Evolutionary conservation across 2,329 filamentous ascomycete species (phyloP), one percentile per base, ranked within the genome.

Genomic region (Acrodontium crateriforme): DNA sequence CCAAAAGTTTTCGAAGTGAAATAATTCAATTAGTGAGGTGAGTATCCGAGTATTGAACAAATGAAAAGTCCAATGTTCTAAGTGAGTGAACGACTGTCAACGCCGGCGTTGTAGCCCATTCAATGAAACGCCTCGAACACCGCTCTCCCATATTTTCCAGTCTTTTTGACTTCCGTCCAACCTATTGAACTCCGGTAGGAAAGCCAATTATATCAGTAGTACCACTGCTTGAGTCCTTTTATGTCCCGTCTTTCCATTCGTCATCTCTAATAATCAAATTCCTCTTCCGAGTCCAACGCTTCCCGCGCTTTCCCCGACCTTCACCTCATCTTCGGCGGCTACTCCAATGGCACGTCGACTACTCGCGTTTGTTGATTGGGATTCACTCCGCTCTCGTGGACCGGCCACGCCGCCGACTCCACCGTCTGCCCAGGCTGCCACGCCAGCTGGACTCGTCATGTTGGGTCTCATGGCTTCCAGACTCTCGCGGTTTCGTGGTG

Each of bases 331-430:
- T 4, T 52, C 50, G 12, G 37, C 34, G 11, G 37, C 28, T 3
- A 34, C 37, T 7, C 25, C 21, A 3, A 41, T 25, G 1, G 38
- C 46, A 18, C 46, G 33, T 28, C 46, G 31, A 33, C 43, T 47
- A 24, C 45, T 47, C 9, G 50, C 47, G n/a, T 48, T 51, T 5
- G 50, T 54, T 19, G 46, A 49, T 39, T 53, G 50, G 32, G 49
- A 53, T 38, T 53, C 49, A 18, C 46, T 51, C 18, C 51, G 37
- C 36, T 53, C 50, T 12, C 51, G 35, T 3, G 51, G 50, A 3
- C 39, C 40, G 3, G 51, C 50, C 4, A 53, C 49, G 22, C 47
- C 47, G 7, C 47, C 38, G 3, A 49, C 34, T 7, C 49, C 47
- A 8, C 46, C 44, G 31, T 42, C 37, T 6, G 44, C 46, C 48